phyloP scores from a whole-genome alignment of 352 stramenopile species.

The Blastocystis sp. region DNA sequence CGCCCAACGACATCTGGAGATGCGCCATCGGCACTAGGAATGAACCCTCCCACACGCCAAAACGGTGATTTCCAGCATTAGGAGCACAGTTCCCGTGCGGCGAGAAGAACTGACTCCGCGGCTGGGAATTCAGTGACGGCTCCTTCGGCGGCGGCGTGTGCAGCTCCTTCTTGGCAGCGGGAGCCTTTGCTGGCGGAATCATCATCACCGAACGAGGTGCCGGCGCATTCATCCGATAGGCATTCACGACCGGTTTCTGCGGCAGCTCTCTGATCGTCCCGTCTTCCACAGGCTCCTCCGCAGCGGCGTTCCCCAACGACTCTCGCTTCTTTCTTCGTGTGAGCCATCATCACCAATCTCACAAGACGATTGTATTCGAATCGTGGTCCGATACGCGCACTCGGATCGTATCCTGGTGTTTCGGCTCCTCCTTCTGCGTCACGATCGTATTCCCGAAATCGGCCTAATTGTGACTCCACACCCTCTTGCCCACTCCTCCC shows the following conservation, averaged over 20 bases:
- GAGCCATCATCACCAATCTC: neutral
- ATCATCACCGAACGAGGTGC: neutral
- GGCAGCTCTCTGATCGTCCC: slow-evolving; percentile 7
- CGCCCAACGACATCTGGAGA: neutral
- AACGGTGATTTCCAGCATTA: neutral
- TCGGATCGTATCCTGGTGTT: neutral
- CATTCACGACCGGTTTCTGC: neutral
- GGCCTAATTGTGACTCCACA: neutral
- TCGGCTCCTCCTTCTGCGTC: neutral
- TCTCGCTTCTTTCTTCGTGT: neutral
- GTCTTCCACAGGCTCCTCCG: neutral
- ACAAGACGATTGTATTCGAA: slow-evolving; percentile 14
- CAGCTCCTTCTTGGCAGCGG: neutral
- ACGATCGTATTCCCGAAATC: slow-evolving; percentile 62
- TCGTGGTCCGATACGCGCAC: neutral
- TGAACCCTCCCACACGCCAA: neutral
- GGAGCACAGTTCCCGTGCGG: neutral
- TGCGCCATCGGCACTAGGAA: slow-evolving; percentile 48
- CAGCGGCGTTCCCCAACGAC: neutral
- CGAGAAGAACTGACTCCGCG: slow-evolving; percentile 39
- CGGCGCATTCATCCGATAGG: slow-evolving; percentile 17
- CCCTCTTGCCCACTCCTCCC: neutral
- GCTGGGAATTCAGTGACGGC: neutral
- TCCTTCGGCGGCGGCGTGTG: neutral
- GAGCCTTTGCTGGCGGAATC: neutral